Conservation (phyloP, 2,329 filamentous ascomycete species). For the Aaosphaeria pasadenensis region DNA sequence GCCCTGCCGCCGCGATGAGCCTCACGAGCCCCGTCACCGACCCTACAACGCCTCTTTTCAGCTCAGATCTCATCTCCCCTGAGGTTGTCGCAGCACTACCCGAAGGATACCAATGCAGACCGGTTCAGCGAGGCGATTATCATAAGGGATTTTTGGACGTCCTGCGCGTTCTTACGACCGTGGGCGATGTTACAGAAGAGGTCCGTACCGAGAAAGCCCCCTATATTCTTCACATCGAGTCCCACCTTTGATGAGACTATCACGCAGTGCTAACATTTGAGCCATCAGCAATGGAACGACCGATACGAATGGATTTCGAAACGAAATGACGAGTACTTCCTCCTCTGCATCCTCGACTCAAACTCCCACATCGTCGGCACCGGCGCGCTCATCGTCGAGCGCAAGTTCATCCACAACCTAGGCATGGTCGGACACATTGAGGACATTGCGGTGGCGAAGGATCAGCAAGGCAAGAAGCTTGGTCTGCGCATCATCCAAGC, state of each 20-base stretch:
- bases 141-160: conserved; percentile 83
- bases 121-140: conserved; percentile 76
- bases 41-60: conserved; percentile 64
- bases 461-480: conserved; percentile 96
- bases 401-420: conserved; percentile 85
- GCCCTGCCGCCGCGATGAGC: not conserved
- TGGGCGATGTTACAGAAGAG: conserved; percentile 77
- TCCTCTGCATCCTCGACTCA: conserved; percentile 80
- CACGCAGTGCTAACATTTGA: too few species aligned
- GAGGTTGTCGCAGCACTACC: conserved; percentile 71
- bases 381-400: conserved; percentile 85
- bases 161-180: conserved; percentile 84
- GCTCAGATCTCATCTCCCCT: conserved; percentile 71
- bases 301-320: conserved; percentile 79
- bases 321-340: conserved; percentile 76
- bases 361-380: conserved; percentile 76
- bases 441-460: conserved; percentile 91
- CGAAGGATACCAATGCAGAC: conserved; percentile 76
- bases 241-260: too few species aligned
- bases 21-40: conserved; percentile 15
- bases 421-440: conserved; percentile 92
- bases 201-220: conserved; percentile 27
- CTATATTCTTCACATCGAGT: not conserved
- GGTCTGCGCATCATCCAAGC: conserved; percentile 91
- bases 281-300: conserved; percentile 57